Base-by-base conservation (phyloP, 768 basidiomycete genomes). In the Pleurotus pulmonarius region DNA sequence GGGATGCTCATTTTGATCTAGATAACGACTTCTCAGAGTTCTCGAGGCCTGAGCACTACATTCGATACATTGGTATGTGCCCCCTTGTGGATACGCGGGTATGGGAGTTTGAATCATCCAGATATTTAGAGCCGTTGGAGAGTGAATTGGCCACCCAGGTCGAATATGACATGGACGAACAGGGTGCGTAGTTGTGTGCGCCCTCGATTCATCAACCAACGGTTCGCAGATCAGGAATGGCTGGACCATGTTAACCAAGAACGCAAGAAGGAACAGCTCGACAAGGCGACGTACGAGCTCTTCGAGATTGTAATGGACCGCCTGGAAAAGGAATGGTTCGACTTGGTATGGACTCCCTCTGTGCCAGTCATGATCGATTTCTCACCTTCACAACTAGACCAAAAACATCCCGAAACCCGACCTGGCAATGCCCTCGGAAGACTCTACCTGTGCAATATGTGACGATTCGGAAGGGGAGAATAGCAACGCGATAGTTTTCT, bases 141-240 rank as follows among this genome's bases (percentile, higher is more conserved):
- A 85, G 83, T 46, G 97, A 99, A 61, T 82, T 98, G 15, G 88
- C 89, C 5, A 83, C 84, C 39, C 94, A 96, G 62, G 96, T 99
- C 20, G 97, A 98, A 70, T 99, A 99, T 76, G 97, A 98, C 67
- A 98, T 99, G 94, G 97, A 98, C 66, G 97, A 98, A 67, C 95
- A 98, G 83, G 95, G 94, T 89, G 38, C 16, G 76, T 63, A 16
- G 9, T 57, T 51, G 45, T 56, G 60, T 26, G 38, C 43, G 25
- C 43, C 15, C 39, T 55, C 15, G 44, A 16, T 40, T 25, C 16
- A 37, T 26, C 37, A 49, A 49, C 12, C 22, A 49, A 55, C 44
- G 40, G 13, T 56, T 60, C 57, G 39, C 64, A 95, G 95, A 98
- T 73, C 86, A 92, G 70, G 90, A 93, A 70, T 99, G 97, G 97